Percentiles rank a stretch among this genome's conserved stretches.
Conservation (phyloP, 257 asterid species). For the Gardenia jasminoides region DNA sequence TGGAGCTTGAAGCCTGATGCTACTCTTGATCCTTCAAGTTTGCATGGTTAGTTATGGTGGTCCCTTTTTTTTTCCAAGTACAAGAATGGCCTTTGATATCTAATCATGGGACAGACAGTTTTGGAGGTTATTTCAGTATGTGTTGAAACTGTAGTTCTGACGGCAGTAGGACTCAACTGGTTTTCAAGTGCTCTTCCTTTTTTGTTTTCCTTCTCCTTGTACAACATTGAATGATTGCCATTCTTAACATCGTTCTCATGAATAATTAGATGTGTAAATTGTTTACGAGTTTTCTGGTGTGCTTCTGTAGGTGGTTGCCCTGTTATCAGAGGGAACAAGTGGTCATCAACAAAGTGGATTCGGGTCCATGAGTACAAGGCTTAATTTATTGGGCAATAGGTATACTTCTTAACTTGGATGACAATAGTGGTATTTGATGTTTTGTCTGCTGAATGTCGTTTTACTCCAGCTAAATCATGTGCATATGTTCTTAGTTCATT, state of each 20-base stretch:
- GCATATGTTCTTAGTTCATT: neutral
- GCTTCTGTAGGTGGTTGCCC: constrained; percentile 75
- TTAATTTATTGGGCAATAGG: constrained; percentile 37
- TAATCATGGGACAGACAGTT: neutral
- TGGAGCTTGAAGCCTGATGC: constrained; percentile 99
- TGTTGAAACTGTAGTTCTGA: neutral
- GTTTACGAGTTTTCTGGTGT: neutral
- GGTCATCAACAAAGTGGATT: constrained; percentile 98
- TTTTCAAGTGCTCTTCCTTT: neutral
- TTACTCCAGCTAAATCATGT: neutral
- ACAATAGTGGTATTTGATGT: neutral
- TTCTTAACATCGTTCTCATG: neutral
- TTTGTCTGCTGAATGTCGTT: neutral
- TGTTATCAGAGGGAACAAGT: constrained; percentile 89
- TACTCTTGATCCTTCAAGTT: constrained; percentile 81
- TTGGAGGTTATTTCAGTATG: neutral
- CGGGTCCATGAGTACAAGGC: constrained; percentile 73
- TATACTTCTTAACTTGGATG: constrained; percentile 29
- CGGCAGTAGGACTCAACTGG: neutral
- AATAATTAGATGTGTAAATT: neutral
- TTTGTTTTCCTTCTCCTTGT: neutral
- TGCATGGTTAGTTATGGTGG: constrained; percentile 72
- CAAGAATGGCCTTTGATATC: neutral
- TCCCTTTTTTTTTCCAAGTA: neutral
- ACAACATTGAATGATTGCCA: too few relatives aligned